Evolutionary conservation across 2,329 filamentous ascomycete species (phyloP), one percentile per base, ranked within the genome.

Genomic region (Pseudogymnoascus sp.): DNA sequence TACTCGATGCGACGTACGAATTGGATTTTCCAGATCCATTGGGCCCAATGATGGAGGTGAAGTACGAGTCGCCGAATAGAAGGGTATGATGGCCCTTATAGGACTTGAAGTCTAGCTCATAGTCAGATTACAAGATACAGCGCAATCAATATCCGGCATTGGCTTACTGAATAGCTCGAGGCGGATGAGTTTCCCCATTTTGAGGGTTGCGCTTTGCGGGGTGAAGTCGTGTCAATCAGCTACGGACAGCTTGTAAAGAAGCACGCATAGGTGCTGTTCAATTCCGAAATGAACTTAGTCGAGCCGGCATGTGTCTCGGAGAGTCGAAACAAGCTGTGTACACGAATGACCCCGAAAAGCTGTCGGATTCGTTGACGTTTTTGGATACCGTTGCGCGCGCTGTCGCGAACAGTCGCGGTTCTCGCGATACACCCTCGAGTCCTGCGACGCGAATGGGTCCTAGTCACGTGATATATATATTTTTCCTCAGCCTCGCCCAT

Each of bases 1-100:
- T 48, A 39, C 48, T 13, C 37, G 64, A 48, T 65, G 60, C 28
- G 23, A 55, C 37, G 72, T 75, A 92, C 89, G 92, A 96, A 74
- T 99, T 99, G 18, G 94, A 99, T 75, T 99, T 99, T 65, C 94
- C 94, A 34, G 94, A 97, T 78, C 94, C 94, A 92, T 99, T 99
- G 72, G 94, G 94, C 5, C 95, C 94, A 71, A 99, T 97, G 71
- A 99, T 96, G 39, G 94, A 99, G 57, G 94, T 99, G 74, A 99
- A 99, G 75, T 96, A 97, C 2, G 92, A 95, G 77, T 99, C 92
- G 70, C 92, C 92, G 69, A 99, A 96, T 59, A 96, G 83, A 45
- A 99, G 84, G 62, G 84, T 86, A 77, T 99, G 94, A 69, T 96
- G 92, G 61, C 92, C 94, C 74, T 96, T 96, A 79, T 99, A 99